Base-by-base conservation (phyloP, 2,329 filamentous ascomycete genomes). In the Davidsoniella australis region DNA sequence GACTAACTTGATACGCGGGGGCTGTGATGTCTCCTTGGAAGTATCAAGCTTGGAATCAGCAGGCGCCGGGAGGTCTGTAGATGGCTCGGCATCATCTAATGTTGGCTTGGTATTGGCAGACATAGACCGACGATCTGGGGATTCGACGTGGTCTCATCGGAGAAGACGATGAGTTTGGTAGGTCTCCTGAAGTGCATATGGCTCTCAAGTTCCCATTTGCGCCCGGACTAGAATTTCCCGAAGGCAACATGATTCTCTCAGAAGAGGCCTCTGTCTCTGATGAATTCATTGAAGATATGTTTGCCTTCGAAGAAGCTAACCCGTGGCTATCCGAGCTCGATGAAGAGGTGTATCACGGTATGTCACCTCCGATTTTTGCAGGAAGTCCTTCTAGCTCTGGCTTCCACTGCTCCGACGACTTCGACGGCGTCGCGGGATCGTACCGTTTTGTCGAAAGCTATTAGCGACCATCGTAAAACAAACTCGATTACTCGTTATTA, bases 121-220 rank as follows among this genome's bases (percentile, higher is more conserved):
- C 10, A 37, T 14, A 16, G 26, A 9, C 12, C 61, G 78, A 85
- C 43, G 91, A 98, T 61, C 72, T 94, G 9, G 84, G 82, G n/a
- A 72, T 98, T 6, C 77, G 80, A 54, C 74, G 86, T 48, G 91
- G 91, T 1, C 67, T 84, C 3, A 75, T 96, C 3, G 68, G 73
- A 10, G 82, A 96, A 65, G 91, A 96, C 55, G 54, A 63, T 29
- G 78, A 81, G 16, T 94, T 94, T 57, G 76, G 85, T 49, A 59
- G 63, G 5, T 76, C 73, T 50, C 71, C 72, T 23, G 86, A 82
- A 7, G 77, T 78, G 1, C 71, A 82, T 1, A 73, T 91, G 55
- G 85, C 86, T 4, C 70, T 96, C 17, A 73, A 79, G 41, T 95
- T 94, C 58, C 89, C 89, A 0, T 94, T 86, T 58, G 88, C 88